Conservation (phyloP, 768 basidiomycete genomes). For the Mycena capillaripes region DNA sequence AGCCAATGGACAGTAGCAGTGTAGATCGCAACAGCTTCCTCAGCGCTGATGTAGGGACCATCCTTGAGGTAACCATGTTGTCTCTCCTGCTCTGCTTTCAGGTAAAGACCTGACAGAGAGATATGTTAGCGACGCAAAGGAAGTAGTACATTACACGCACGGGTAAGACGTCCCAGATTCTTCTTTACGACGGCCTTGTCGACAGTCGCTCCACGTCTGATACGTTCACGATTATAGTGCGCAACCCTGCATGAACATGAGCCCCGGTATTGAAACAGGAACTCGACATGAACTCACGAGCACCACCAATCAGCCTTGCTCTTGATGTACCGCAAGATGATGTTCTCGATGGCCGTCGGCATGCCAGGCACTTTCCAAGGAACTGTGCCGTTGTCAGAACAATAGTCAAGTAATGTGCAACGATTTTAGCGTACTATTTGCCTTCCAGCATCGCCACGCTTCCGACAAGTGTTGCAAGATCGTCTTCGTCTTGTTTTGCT, state of each 20-base stretch:
- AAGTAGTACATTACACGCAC: slow-evolving; percentile 57
- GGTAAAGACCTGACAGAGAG: slow-evolving; percentile 74
- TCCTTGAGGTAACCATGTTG: slow-evolving; percentile 99
- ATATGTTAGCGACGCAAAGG: slow-evolving; percentile 17
- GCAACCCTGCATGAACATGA: slow-evolving; percentile 72
- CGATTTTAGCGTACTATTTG: slow-evolving; percentile 72
- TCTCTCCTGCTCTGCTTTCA: slow-evolving; percentile 99
- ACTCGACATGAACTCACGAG: slow-evolving; percentile 64
- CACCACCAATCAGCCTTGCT: slow-evolving; percentile 99
- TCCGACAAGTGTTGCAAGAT: slow-evolving; percentile 98
- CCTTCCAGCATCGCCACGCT: slow-evolving; percentile 98
- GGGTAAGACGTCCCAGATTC: slow-evolving; percentile 97
- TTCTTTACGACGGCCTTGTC: slow-evolving; percentile 99
- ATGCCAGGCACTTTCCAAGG: slow-evolving; percentile 99
- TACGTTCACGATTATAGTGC: slow-evolving; percentile 98
- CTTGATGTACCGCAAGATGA: slow-evolving; percentile 99
- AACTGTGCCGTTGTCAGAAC: slow-evolving; percentile 57
- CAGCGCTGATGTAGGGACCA: slow-evolving; percentile 98
- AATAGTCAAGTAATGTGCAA: background rate
- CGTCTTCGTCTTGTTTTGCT: slow-evolving; percentile 99
- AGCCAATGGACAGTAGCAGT: slow-evolving; percentile 99
- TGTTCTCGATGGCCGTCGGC: slow-evolving; percentile 99
- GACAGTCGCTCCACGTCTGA: slow-evolving; percentile 95
- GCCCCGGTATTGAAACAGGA: background rate
- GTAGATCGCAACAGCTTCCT: slow-evolving; percentile 99